phyloP scores from a whole-genome alignment of 192 early-diverging fungal species.

The Hyaloraphidium curvatum region DNA sequence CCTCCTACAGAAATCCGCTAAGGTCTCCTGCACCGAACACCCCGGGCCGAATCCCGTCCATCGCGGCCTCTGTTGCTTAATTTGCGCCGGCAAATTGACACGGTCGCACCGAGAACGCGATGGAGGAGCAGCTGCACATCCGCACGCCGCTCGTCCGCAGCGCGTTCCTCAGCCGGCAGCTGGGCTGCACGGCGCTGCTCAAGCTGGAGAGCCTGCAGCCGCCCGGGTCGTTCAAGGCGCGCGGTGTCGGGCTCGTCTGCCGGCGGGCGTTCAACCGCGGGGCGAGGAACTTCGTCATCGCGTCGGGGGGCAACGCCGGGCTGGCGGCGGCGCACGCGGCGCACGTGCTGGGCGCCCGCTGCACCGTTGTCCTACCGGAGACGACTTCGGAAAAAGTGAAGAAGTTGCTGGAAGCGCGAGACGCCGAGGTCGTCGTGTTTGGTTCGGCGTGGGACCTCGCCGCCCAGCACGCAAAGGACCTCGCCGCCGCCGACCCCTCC shows the following conservation, averaged over 20 bases:
- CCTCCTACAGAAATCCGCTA: too few species aligned
- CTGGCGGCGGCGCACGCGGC: conserved; percentile 46
- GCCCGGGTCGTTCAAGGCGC: conserved; percentile 55
- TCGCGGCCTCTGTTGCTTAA: too few species aligned
- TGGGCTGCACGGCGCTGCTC: conserved; percentile 40
- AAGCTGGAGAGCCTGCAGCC: conserved; percentile 61
- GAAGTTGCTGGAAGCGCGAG: conserved; percentile 37
- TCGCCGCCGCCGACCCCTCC: conserved; percentile 13
- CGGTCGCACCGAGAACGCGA: too few species aligned
- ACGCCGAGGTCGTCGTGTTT: conserved; percentile 24
- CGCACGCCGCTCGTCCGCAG: conserved; percentile 28
- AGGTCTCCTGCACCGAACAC: too few species aligned
- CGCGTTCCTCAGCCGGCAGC: conserved; percentile 14
- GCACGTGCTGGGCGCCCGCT: conserved; percentile 32
- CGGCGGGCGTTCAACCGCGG: conserved; percentile 25
- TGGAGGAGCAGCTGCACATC: too few species aligned
- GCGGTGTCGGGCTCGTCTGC: conserved; percentile 43
- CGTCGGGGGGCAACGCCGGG: conserved; percentile 42
- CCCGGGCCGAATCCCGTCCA: too few species aligned
- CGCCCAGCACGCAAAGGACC: conserved; percentile 17
- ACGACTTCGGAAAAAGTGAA: conserved; percentile 21
- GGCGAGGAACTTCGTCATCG: conserved; percentile 28
- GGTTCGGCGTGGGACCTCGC: conserved; percentile 28
- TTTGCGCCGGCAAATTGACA: too few species aligned
- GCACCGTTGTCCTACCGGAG: conserved; percentile 34